Evolutionary conservation across 2,329 filamentous ascomycete species (phyloP).

Genomic region (Diaporthe vaccinii): DNA sequence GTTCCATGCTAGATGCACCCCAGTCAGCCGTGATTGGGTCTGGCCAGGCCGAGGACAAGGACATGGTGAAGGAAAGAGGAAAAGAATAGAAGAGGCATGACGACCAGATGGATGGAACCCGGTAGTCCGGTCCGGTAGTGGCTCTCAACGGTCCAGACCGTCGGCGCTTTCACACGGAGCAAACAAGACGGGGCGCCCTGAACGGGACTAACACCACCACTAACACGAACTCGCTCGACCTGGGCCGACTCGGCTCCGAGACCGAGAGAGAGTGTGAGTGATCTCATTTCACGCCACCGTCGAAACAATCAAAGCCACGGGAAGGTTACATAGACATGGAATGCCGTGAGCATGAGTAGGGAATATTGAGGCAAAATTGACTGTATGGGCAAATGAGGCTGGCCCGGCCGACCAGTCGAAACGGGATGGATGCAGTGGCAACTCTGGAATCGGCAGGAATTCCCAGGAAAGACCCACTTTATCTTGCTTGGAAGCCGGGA

Average conservation of each 20-base stretch:
- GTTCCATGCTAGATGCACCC: neutral
- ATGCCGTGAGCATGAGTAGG: neutral
- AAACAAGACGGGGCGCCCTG: neutral
- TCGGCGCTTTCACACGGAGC: neutral
- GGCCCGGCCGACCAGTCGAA: neutral
- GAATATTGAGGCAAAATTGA: neutral
- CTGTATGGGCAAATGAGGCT: neutral
- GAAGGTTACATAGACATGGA: neutral
- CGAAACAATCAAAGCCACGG: neutral
- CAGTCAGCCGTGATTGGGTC: neutral
- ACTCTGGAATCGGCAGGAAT: slow-evolving; percentile 8
- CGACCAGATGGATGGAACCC: neutral
- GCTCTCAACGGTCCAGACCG: slow-evolving; percentile 15
- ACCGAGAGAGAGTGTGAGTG: neutral
- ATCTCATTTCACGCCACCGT: slow-evolving; percentile 18
- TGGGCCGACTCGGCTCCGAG: slow-evolving; percentile 13
- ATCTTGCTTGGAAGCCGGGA: slow-evolving; percentile 3
- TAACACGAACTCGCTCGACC: neutral
- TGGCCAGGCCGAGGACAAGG: neutral
- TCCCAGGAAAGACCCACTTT: neutral
- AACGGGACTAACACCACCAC: neutral
- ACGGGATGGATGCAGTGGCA: neutral
- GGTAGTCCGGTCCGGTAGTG: slow-evolving; percentile 12
- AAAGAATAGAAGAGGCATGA: slow-evolving; percentile 1
- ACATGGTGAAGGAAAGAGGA: neutral